Evolutionary conservation across 2,329 filamentous ascomycete species (phyloP).

Genomic region (Aspergillus fischeri): DNA sequence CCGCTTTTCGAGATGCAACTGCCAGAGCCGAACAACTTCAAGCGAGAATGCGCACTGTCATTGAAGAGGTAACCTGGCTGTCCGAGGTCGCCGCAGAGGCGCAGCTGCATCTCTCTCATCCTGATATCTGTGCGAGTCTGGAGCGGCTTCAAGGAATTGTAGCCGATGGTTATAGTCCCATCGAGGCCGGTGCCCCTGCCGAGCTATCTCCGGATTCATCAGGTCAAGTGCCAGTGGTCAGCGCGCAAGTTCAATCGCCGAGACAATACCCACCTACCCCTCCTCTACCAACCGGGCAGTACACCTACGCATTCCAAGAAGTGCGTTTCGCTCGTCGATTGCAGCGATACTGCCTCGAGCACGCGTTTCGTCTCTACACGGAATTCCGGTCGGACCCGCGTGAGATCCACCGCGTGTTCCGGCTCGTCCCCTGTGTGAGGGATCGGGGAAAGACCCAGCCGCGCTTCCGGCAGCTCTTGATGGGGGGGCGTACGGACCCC

Average conservation of each 20-base stretch:
- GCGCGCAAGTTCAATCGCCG: background rate
- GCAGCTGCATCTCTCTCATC: conserved; percentile 26
- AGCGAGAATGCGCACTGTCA: conserved; percentile 66
- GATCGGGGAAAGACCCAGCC: conserved; percentile 36
- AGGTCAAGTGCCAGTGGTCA: background rate
- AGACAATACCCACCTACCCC: background rate
- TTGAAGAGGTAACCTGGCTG: conserved; percentile 62
- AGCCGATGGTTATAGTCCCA: background rate
- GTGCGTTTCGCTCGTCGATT: conserved; percentile 66
- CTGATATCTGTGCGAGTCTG: background rate
- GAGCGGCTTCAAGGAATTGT: background rate
- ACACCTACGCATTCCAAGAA: conserved; percentile 60
- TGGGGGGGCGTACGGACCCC: conserved; percentile 40
- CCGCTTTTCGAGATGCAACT: conserved; percentile 68
- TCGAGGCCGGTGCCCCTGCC: background rate
- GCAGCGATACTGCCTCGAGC: conserved; percentile 62
- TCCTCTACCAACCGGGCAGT: conserved; percentile 6
- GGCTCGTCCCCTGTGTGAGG: conserved; percentile 62
- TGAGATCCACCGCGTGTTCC: conserved; percentile 58
- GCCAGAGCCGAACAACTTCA: conserved; percentile 64
- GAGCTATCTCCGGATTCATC: background rate
- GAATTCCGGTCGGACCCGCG: conserved; percentile 44
- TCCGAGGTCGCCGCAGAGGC: conserved; percentile 58
- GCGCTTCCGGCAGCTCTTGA: conserved; percentile 37
- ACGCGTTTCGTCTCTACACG: conserved; percentile 56